phyloP scores from a whole-genome alignment of 768 basidiomycete genomes.

The Chlorophyllum brunneum region DNA sequence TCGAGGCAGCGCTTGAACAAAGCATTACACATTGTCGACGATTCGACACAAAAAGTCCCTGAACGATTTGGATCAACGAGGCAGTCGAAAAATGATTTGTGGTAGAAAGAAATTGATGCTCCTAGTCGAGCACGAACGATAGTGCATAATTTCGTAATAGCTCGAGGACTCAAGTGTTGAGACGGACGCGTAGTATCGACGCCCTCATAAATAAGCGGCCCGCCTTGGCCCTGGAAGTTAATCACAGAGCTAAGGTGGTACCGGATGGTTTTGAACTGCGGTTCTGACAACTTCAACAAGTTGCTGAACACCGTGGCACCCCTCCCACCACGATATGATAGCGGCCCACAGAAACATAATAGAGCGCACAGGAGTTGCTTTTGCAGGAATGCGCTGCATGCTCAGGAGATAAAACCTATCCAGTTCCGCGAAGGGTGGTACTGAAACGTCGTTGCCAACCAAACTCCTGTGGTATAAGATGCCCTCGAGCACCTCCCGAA shows the following conservation, averaged over 20 bases:
- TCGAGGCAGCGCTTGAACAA: neutral
- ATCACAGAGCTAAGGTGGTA: neutral
- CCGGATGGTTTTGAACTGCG: neutral
- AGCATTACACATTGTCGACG: neutral
- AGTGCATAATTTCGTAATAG: neutral
- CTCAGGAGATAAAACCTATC: conserved; percentile 16
- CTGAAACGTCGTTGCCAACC: neutral
- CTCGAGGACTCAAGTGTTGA: too few relatives aligned
- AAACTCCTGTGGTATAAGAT: neutral
- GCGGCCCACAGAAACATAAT: neutral
- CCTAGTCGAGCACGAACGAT: neutral
- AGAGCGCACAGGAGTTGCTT: conserved; percentile 22
- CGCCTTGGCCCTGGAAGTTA: neutral
- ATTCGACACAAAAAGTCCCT: neutral
- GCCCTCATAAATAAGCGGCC: neutral
- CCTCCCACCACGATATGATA: neutral
- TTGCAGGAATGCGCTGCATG: conserved; percentile 12
- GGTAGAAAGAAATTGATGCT: neutral
- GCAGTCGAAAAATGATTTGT: conserved; percentile 3
- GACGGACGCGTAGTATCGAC: neutral
- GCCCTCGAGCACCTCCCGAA: neutral
- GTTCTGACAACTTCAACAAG: neutral
- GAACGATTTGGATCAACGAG: neutral
- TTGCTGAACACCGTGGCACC: neutral
- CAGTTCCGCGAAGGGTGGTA: conserved; percentile 11